Base-by-base conservation (phyloP, 164 flowering plant genomes). In the Kalanchoe fedtschenkoi region DNA sequence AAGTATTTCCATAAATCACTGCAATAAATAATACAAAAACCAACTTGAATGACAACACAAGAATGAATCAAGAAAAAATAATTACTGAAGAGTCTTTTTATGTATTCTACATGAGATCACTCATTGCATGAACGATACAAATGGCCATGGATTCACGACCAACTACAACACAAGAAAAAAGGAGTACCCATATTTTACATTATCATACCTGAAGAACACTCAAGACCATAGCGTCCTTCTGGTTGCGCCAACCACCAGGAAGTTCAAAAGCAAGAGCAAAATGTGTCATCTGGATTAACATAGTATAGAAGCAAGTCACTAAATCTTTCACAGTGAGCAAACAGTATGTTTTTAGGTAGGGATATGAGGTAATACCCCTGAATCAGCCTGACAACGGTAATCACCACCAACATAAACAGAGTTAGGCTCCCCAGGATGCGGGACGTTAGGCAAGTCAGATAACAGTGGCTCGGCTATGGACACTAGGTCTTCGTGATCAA, bases 221-320 rank as follows among this genome's bases (percentile, higher is more conserved):
- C 69, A 81, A 68, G 57, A 74, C 72, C 74, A 89, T 77, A 34
- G 92, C 89, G 7, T 91, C 93, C 74, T 87, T 84, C 65, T 77
- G 86, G 19, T 78, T 70, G 34, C 63, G 63, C 96, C 96, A 91
- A 61, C 98, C 98, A 63, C 96, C 95, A 65, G 95, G 93, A 70
- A 80, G 71, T 76, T 83, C 96, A 78, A 91, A 91, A 38, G 91
- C 98, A 69, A 91, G 84, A 37, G 93, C 98, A 69, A 91, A 75
- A 76, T 87, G 88, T 35, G 91, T 84, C 33, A 15, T 73, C 91
- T 88, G 80, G 26, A 51, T 13, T 26, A 16, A 6, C 4, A 17
- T 29, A 26, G 56, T 26, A 51, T 24, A 32, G 32, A 26, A 4
- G 3, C 26, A 15, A 51, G 56, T 26, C 21, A 24, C 11, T 26